Conservation (phyloP, 1,139 yeast genomes). For the Yarrowia galli region DNA sequence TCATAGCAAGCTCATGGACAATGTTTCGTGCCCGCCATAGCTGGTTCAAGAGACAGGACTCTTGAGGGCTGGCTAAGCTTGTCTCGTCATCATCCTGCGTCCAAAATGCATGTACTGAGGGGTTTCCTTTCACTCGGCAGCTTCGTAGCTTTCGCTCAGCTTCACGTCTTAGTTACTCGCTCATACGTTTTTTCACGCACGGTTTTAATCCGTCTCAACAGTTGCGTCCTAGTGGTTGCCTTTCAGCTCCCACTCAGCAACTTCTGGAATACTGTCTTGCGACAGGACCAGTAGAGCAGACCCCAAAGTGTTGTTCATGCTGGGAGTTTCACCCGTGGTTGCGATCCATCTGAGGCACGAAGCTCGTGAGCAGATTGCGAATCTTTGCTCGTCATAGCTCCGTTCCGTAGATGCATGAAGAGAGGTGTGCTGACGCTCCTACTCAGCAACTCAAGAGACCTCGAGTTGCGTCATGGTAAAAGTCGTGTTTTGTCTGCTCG, state of each 20-base stretch:
- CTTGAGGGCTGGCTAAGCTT: constrained; percentile 10
- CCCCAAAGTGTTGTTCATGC: neutral
- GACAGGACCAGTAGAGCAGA: neutral
- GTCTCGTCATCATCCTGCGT: constrained; percentile 12
- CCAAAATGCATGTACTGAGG: constrained; percentile 7
- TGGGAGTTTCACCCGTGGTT: neutral
- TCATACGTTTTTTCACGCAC: neutral
- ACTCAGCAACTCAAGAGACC: neutral
- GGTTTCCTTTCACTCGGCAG: constrained; percentile 26
- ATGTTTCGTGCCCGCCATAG: constrained; percentile 25
- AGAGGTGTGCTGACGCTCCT: neutral
- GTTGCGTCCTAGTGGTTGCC: neutral
- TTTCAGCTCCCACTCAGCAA: neutral
- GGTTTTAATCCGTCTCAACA: neutral
- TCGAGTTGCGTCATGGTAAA: neutral
- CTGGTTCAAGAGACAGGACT: constrained; percentile 9
- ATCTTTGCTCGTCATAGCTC: constrained; percentile 1
- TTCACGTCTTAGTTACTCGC: constrained; percentile 1
- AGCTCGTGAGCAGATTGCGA: constrained; percentile 1
- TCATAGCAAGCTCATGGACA: constrained; percentile 18
- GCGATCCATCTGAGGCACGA: neutral
- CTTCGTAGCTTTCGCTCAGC: neutral
- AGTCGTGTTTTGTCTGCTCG: neutral
- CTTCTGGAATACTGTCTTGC: neutral
- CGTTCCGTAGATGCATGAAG: neutral